phyloP scores from a whole-genome alignment of 495 filamentous ascomycete species.

The Aspergillus mulundensis region DNA sequence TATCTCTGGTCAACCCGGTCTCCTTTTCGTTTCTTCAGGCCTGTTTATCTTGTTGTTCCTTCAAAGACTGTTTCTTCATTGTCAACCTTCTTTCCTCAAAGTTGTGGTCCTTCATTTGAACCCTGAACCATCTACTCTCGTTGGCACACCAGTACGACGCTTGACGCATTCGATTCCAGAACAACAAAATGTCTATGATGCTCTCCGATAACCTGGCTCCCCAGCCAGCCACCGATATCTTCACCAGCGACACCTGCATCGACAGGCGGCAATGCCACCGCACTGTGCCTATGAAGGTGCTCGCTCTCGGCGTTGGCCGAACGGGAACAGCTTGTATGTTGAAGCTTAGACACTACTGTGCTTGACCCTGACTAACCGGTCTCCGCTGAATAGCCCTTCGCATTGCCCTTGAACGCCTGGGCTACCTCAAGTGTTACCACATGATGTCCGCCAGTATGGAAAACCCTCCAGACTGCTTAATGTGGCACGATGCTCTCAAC shows the following conservation, averaged over 20 bases:
- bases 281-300: conserved; percentile 62
- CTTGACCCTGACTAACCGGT: conserved; percentile 11
- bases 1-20: conserved; percentile 14
- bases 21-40: conserved; percentile 14
- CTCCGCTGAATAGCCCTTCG: conserved; percentile 46
- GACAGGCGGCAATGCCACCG: conserved; percentile 59
- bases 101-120: conserved; percentile 27
- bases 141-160: conserved; percentile 6
- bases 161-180: conserved; percentile 7
- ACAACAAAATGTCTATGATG: conserved; percentile 37
- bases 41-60: conserved; percentile 4
- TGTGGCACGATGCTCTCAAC: conserved; percentile 62
- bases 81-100: conserved; percentile 8
- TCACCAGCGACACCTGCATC: conserved; percentile 57
- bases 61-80: conserved; percentile 1
- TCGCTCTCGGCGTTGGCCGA: conserved; percentile 57
- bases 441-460: conserved; percentile 62
- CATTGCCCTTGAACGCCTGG: conserved; percentile 55
- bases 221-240: conserved; percentile 42
- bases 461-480: conserved; percentile 54
- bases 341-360: background rate
- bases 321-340: conserved; percentile 64
- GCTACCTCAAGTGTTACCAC: conserved; percentile 61
- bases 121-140: conserved; percentile 6
- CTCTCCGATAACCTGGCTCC: conserved; percentile 44